Base-by-base conservation (phyloP, 192 early-diverging fungal genomes). In the Umbelopsis sp. region DNA sequence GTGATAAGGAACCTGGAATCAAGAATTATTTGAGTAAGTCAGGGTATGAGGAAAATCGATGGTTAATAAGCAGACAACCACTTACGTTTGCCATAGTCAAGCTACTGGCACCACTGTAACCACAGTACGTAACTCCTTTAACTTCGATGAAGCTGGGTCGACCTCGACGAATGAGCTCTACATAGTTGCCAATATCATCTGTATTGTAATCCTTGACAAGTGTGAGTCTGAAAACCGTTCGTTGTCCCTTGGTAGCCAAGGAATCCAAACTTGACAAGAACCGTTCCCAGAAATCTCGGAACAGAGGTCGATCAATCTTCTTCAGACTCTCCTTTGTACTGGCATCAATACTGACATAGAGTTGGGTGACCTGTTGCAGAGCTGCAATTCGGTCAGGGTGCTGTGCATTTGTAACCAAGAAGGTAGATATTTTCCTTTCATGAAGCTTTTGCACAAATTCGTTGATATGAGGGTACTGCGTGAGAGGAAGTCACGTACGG, bases 51-150 rank as follows among this genome's bases (percentile, higher is more conserved):
- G 22, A 14, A 41, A 43, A n/a, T 43, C 6, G 3, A 26, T 3
- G n/a, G n/a, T 16, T 14, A 32, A 26, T 32, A 12, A 16, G 11
- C 10, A 29, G 14, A 29, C 26, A 54, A 73, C 84, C 85, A n/a
- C 86, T 86, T 26, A 91, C 91, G 67, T 92, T 92, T 29, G 83
- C 84, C 90, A 91, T 91, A 25, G 90, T 91, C 34, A 92, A 45
- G 11, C 85, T 76, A 21, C 82, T 84, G 14, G 84, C 83, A n/a
- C 87, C 89, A 59, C 88, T 83, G 49, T 88, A 90, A 31, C 90
- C 90, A 74, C 91, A 91, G 74, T 88, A 92, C 7, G 91, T 92
- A 10, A 92, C 90, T 22, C 91, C 91, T 74, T 92, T 92, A 32
- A 92, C 84, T 67, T 92, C 91, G 53, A 92, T 89, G 69, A 92